Evolutionary conservation across 1,284 basidiomycete genomes (phyloP).

Genomic region (Apiotrichum veenhuisii): DNA sequence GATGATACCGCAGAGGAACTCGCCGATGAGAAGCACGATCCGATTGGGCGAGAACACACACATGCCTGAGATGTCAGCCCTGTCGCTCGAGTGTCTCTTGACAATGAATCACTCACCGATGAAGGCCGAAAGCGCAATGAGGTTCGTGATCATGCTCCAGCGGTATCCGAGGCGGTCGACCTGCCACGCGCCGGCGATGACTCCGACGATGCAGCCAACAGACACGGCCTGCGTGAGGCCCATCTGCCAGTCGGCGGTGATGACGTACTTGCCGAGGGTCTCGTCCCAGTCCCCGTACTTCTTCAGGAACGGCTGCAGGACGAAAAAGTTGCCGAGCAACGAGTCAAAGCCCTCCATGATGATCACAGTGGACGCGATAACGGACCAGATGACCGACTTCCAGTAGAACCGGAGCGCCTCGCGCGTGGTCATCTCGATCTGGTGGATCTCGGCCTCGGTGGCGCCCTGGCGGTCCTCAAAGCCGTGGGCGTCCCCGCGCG

Average conservation of each 20-base stretch:
- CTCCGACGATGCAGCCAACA: slow-evolving; percentile 1
- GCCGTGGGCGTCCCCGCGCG: background rate
- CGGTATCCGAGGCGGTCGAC: background rate
- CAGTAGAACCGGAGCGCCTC: background rate
- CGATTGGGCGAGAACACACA: slow-evolving; percentile 37
- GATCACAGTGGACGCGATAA: background rate
- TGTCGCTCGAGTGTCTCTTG: background rate
- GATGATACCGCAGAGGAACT: slow-evolving; percentile 38
- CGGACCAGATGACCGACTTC: slow-evolving; percentile 1
- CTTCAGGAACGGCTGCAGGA: background rate
- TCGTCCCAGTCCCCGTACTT: background rate
- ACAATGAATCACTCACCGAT: slow-evolving; percentile 14
- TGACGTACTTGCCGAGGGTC: background rate
- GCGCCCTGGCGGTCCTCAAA: background rate
- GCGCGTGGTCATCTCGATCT: background rate
- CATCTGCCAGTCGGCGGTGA: slow-evolving; percentile 3
- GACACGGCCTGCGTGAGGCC: background rate
- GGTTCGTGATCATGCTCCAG: background rate
- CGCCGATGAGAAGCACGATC: slow-evolving; percentile 32
- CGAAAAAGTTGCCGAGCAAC: background rate
- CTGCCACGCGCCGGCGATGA: background rate
- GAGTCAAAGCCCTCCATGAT: slow-evolving; percentile 7
- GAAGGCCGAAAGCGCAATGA: background rate
- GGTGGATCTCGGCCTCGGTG: background rate
- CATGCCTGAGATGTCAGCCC: slow-evolving; percentile 22